Evolutionary conservation across 768 basidiomycete genomes (phyloP), one percentile per base, ranked within the genome.

Genomic region (Hebeloma cylindrosporum): DNA sequence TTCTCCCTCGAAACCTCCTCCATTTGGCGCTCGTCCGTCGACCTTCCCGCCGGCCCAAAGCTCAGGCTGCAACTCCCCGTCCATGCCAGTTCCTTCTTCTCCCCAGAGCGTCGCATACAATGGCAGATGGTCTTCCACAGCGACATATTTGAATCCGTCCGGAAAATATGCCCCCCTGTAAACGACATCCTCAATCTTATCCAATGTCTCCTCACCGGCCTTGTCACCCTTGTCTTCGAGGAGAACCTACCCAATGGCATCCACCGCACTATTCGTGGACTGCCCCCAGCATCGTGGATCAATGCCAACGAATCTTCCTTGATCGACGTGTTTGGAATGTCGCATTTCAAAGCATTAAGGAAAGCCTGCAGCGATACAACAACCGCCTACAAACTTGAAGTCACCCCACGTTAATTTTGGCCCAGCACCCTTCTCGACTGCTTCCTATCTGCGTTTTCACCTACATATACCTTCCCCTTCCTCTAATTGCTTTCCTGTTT

Each of bases 61-160:
- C 69, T 87, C 56, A 81, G 74, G 34, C 70, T 90, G 5, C 82
- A 86, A 58, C 75, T 91, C 26, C 88, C 88, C 6, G 73, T 82
- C 46, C 81, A 90, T 51, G 88, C 88, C 28, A 83, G 82, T 29
- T 88, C 88, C 18, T 91, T 92, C 67, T 92, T 91, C 69, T 85
- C 83, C 37, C 87, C 87, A 8, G 86, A 91, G 61, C 72, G 88
- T 54, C 80, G 86, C 48, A 78, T 90, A 34, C 88, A 90, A 61
- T 92, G 89, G 88, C 80, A 90, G 62, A 89, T 90, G 88, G 86
- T 89, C 56, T 92, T 92, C 60, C 88, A 85, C 61, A 80, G 78
- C 57, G 83, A 85, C 64, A 79, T 81, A 39, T 86, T 85, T 65
- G 82, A 83, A 57, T 82, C 79, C 21, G 75, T 83, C 44, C 73